Evolutionary conservation across 2,329 filamentous ascomycete genomes (phyloP).

Genomic region (Parafenestella ontariensis): DNA sequence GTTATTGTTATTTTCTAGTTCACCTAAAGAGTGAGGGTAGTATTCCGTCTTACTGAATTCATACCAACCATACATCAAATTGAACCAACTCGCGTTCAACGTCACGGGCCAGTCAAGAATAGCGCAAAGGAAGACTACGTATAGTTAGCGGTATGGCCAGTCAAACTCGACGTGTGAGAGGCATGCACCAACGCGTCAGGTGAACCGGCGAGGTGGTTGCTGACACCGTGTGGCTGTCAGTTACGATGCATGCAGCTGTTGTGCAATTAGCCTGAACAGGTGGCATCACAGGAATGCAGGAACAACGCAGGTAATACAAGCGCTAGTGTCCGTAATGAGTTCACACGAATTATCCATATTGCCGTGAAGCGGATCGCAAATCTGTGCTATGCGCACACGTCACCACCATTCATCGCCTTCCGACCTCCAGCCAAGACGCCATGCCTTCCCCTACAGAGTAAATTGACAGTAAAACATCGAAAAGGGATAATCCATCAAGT

Average conservation of each 20-base stretch:
- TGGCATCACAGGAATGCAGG: constrained; percentile 30
- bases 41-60: neutral
- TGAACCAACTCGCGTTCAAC: neutral
- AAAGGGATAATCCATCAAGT: neutral
- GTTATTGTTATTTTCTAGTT: neutral
- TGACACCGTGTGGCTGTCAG: neutral
- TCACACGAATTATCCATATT: constrained; percentile 33
- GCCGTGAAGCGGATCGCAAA: constrained; percentile 18
- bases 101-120: neutral
- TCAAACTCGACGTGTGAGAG: neutral
- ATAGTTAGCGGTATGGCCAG: neutral
- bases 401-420: constrained; percentile 2
- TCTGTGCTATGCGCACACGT: constrained; percentile 13
- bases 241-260: constrained; percentile 14
- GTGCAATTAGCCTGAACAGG: constrained; percentile 27
- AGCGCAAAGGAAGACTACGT: neutral
- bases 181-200: neutral
- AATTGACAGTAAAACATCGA: neutral
- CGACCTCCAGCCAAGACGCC: constrained; percentile 3
- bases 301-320: constrained; percentile 27
- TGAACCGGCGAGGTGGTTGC: neutral
- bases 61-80: neutral
- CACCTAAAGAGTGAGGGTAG: neutral
- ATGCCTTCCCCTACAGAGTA: neutral
- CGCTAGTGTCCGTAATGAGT: constrained; percentile 6